phyloP scores from a whole-genome alignment of 2,329 filamentous ascomycete species.

The Ceratocystis harringtonii region DNA sequence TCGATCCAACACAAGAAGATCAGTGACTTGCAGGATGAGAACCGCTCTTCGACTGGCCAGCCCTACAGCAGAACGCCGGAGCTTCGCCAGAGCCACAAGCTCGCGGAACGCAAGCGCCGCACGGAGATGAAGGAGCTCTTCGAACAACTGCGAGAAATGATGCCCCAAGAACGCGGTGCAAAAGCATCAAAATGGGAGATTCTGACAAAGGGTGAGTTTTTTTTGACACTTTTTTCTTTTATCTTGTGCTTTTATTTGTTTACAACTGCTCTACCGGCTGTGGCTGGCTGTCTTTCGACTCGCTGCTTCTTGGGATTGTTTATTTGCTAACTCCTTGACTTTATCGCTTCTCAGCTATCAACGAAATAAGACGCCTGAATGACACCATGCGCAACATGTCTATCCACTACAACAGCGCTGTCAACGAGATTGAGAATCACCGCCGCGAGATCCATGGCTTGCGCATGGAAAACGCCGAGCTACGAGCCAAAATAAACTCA shows the following conservation, averaged over 20 bases:
- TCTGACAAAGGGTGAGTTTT: slow-evolving; percentile 56
- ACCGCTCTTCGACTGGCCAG: slow-evolving; percentile 41
- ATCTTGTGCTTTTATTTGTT: not conserved
- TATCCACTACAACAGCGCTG: slow-evolving; percentile 29
- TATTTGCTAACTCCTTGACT: slow-evolving; percentile 10
- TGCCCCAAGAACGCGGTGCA: slow-evolving; percentile 65
- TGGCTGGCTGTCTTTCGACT: no score
- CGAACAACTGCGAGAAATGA: slow-evolving; percentile 61
- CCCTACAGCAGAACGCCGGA: slow-evolving; percentile 75
- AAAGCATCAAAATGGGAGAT: slow-evolving; percentile 89
- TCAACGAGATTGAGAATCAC: slow-evolving; percentile 33
- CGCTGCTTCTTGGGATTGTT: not conserved
- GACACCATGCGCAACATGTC: slow-evolving; percentile 35
- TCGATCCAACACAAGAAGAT: slow-evolving; percentile 60
- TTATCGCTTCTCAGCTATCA: slow-evolving; percentile 34
- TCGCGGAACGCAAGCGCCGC: slow-evolving; percentile 67
- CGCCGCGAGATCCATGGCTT: slow-evolving; percentile 35
- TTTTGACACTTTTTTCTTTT: not conserved
- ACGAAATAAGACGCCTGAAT: slow-evolving; percentile 42
- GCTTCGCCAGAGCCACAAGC: slow-evolving; percentile 67
- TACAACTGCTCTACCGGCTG: no score
- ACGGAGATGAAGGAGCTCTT: slow-evolving; percentile 85
- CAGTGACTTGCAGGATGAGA: slow-evolving; percentile 46
- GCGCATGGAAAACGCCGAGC: slow-evolving; percentile 34
- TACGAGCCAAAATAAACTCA: slow-evolving; percentile 26